Evolutionary conservation across 129 eudicot genomes (phyloP).

Genomic region (Sambucus nigra): DNA sequence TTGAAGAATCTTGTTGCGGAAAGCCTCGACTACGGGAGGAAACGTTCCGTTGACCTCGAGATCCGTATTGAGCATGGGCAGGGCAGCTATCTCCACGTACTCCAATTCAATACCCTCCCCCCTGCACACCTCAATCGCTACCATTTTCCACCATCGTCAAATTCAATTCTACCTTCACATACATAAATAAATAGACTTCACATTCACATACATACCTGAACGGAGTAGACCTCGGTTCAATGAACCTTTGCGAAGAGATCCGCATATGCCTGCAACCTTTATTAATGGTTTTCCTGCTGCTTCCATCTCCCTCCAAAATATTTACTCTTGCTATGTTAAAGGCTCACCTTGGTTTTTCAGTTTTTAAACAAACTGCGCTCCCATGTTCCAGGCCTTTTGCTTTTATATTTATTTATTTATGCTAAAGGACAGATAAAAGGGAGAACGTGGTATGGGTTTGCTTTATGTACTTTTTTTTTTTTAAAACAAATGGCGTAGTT

Average conservation of each 20-base stretch:
- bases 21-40: conserved; percentile 70
- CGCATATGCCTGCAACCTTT: conserved; percentile 61
- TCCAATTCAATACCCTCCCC: conserved; percentile 57
- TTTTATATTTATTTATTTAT: too few relatives aligned
- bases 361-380: too few relatives aligned
- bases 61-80: conserved; percentile 85
- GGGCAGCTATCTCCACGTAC: conserved; percentile 48
- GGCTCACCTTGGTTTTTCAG: too few relatives aligned
- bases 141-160: background rate
- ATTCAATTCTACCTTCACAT: background rate
- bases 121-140: conserved; percentile 38
- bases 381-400: too few relatives aligned
- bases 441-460: too few relatives aligned
- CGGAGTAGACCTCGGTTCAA: conserved; percentile 52
- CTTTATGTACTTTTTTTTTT: too few relatives aligned
- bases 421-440: too few relatives aligned
- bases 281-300: conserved; percentile 23
- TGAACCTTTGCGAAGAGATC: conserved; percentile 72
- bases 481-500: too few relatives aligned
- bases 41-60: conserved; percentile 59
- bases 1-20: conserved; percentile 57
- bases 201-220: conserved; percentile 30
- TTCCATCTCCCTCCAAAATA: conserved; percentile 15
- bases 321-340: too few relatives aligned
- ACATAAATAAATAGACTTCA: background rate